Evolutionary conservation across 805 yeast species (phyloP), one percentile per base, ranked within the genome.

Genomic region (Metschnikowia kofuensis): DNA sequence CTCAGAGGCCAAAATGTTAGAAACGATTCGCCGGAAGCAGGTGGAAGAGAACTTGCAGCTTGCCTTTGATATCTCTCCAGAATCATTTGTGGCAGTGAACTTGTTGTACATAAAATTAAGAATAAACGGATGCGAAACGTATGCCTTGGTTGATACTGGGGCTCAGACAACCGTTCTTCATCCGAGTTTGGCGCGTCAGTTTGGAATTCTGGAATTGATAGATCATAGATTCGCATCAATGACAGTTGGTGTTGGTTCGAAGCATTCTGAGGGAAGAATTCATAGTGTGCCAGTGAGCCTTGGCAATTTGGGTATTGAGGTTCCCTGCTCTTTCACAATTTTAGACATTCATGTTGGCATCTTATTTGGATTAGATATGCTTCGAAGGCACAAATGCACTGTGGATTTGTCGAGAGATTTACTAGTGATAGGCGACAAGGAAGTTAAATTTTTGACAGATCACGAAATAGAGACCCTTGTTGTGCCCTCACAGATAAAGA

Each of bases 111-210:
- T 94, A 13, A 76, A 83, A 48, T 75, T 89, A 37, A 84, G 81
- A 55, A 85, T 92, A 35, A 91, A 94, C 60, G 92, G 94, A 1
- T 74, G 77, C 40, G 83, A 84, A 21, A 85, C 90, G 2, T 88
- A 88, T 63, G 98, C 98, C 0, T 89, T 94, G 71, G 96, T 94
- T 6, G 99, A 94, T 64, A 83, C 97, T 0, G 99, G 99, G 2
- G 98, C 99, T 0, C 97, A 90, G 65, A 74, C 82, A 29, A 90
- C 99, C 0, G 84, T 94, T 37, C 81, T 94, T 61, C 83, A 90
- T 31, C 87, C 95, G 1, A 70, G 74, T 38, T 73, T 91, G 54
- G 96, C 96, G 0, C 87, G 85, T 52, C 70, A 74, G 42, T 80
- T 91, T 50, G 87, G 87, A 1, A 69, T 94, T 27, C 68, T 82